Percentiles rank a stretch among this genome's conserved stretches.
Conservation (phyloP, 768 basidiomycete genomes). For the Lactarius deliciosus region DNA sequence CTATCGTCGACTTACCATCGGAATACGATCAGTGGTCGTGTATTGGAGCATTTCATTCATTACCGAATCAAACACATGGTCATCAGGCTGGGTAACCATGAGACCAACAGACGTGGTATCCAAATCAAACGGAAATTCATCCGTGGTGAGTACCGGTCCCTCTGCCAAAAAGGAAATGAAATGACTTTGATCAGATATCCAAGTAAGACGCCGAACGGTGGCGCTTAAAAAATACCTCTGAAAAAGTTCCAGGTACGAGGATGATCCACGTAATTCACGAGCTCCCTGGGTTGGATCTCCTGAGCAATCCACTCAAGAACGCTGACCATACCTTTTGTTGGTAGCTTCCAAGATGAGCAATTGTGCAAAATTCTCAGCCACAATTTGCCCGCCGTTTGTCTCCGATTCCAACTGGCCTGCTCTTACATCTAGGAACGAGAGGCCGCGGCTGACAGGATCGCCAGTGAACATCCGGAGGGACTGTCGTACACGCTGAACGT, state of each 20-base stretch:
- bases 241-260: constrained; percentile 56
- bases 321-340: constrained; percentile 39
- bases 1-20: constrained; percentile 28
- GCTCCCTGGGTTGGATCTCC: constrained; percentile 35
- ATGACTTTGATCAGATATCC: background rate
- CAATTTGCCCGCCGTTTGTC: constrained; percentile 42
- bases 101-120: constrained; percentile 51
- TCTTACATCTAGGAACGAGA: constrained; percentile 42
- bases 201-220: constrained; percentile 36
- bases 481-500: constrained; percentile 40
- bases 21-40: constrained; percentile 50
- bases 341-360: constrained; percentile 57
- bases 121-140: constrained; percentile 52
- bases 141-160: constrained; percentile 42
- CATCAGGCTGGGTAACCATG: constrained; percentile 40
- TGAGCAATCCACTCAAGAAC: background rate
- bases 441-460: constrained; percentile 47
- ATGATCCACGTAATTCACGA: constrained; percentile 43
- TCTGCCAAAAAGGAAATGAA: constrained; percentile 36
- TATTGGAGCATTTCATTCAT: constrained; percentile 60
- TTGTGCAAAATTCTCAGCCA: constrained; percentile 58
- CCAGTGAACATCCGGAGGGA: constrained; percentile 48
- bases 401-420: constrained; percentile 46
- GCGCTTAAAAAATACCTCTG: constrained; percentile 39
- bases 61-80: constrained; percentile 40